Base-by-base conservation (phyloP, 495 filamentous ascomycete genomes). In the Penicillium verhagenii region DNA sequence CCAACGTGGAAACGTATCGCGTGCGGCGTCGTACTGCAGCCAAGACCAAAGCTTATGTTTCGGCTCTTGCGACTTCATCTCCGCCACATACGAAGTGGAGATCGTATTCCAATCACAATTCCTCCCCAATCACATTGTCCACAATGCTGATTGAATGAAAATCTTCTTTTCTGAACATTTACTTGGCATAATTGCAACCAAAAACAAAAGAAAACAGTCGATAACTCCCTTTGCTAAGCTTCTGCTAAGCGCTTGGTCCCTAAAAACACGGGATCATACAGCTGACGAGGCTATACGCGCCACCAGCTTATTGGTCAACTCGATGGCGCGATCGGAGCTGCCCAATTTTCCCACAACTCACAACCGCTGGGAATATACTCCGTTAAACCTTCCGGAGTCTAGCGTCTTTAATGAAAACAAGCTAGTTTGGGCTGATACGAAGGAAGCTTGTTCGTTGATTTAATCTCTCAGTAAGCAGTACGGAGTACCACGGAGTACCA, bases 1-100 rank as follows among this genome's bases (percentile, higher is more conserved):
- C 33, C 37, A 60, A 60, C 58, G 49, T 53, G 58, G 58, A 56
- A 60, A 53, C 18, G 38, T 11, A 48, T 56, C 58, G 58, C 58
- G 58, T 60, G 58, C 56, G 40, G 40, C 52, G 49, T 56, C 26
- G 47, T 16, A 45, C 42, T 24, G 42, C 42, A 45, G 23, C 19
- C 39, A 52, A 28, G 23, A 28, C 39, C 39, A 28, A 43, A 49
- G 53, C 53, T 49, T 55, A 46, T 23, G 23, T 25, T 47, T 16
- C 25, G 44, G 44, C 20, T 16, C 23, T 26, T 6, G 9, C 5
- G 21, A 24, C 16, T 25, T 47, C 45, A 46, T 29, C 25, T 33
- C 45, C 45, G 45, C 28, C 26, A 14, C 23, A 16, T 45, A 45
- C 40, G 40, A 43, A 39, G 37, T 39, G 38, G 28, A 2, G 28